Evolutionary conservation across 148 eudicot species (phyloP), one percentile per base, ranked within the genome.

Genomic region (Dianthus caryophyllus): DNA sequence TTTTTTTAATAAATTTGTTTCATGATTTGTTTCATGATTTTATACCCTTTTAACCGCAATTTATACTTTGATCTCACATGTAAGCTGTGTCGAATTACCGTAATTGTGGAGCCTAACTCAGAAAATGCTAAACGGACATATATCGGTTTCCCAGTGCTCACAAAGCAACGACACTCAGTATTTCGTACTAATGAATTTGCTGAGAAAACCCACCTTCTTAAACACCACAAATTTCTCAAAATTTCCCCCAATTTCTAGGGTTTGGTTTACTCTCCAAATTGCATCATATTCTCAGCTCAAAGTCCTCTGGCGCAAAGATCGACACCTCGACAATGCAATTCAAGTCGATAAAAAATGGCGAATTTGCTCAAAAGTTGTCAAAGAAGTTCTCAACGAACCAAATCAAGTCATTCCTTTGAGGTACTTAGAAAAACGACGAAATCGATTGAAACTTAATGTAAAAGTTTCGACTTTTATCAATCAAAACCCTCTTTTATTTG

Each of bases 221-320:
- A 63, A 36, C 49, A 22, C 73, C 75, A 16, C 76, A 74, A 41
- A 18, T 48, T 43, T 25, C 20, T n/a, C 57, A 50, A 57, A 14
- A 43, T 22, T 41, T 26, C 80, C 27, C 48, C 65, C 48, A 61
- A 61, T 30, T 17, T 61, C 65, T 61, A 77, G 73, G 64, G 67
- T 72, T 61, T 54, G 82, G 75, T 57, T 67, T 65, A 44, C 24
- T 17, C 55, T 76, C 33, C n/a, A 81, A 67, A 74, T 65, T 24
- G 80, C 81, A 8, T 84, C 94, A 25, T 73, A 85, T 63, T 88
- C 91, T 36, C 81, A 79, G 64, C 84, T 90, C 61, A 90, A 83
- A 78, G 97, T 90, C 56, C 76, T 59, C 0, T 90, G 95, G 95
- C 87, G 95, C 53, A 90, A 85, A 73, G 97, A 90, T 39, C 61